A percentile compares a stretch with the other conserved stretches of the same genome.
phyloP scores from a whole-genome alignment of 192 early-diverging fungal genomes.

The Cladochytrium replicatum region DNA sequence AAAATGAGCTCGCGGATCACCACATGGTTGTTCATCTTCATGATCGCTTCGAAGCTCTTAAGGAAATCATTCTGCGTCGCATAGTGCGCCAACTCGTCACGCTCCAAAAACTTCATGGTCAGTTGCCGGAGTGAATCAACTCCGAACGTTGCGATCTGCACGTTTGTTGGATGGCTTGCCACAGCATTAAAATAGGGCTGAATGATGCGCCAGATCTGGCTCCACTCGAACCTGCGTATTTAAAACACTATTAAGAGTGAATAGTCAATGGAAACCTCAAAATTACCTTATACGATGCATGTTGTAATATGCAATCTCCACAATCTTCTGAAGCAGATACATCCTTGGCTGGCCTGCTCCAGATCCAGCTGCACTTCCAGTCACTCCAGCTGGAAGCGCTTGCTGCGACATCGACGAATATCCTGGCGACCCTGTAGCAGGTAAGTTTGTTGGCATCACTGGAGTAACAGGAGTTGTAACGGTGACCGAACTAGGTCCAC shows the following conservation, averaged over 20 bases:
- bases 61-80: slow-evolving; percentile 92
- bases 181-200: slow-evolving; percentile 75
- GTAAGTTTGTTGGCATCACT: not conserved
- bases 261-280: slow-evolving; percentile 84
- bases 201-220: slow-evolving; percentile 55
- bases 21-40: slow-evolving; percentile 60
- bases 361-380: slow-evolving; percentile 4
- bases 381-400: slow-evolving; percentile 10
- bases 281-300: slow-evolving; percentile 91
- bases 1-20: slow-evolving; percentile 60
- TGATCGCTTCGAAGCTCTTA: slow-evolving; percentile 79
- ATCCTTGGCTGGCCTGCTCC: slow-evolving; percentile 44
- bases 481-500: slow-evolving; percentile 19
- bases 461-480: slow-evolving; percentile 4
- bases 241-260: not conserved
- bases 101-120: slow-evolving; percentile 86
- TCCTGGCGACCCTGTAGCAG: slow-evolving; percentile 1
- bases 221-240: slow-evolving; percentile 58
- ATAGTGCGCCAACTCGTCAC: slow-evolving; percentile 89
- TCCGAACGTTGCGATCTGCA: slow-evolving; percentile 77
- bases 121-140: slow-evolving; percentile 86
- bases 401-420: not conserved
- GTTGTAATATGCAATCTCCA: slow-evolving; percentile 95
- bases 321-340: slow-evolving; percentile 89
- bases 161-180: slow-evolving; percentile 69